Conservation (phyloP, 192 early-diverging fungal genomes). For the Coemansia sp. region DNA sequence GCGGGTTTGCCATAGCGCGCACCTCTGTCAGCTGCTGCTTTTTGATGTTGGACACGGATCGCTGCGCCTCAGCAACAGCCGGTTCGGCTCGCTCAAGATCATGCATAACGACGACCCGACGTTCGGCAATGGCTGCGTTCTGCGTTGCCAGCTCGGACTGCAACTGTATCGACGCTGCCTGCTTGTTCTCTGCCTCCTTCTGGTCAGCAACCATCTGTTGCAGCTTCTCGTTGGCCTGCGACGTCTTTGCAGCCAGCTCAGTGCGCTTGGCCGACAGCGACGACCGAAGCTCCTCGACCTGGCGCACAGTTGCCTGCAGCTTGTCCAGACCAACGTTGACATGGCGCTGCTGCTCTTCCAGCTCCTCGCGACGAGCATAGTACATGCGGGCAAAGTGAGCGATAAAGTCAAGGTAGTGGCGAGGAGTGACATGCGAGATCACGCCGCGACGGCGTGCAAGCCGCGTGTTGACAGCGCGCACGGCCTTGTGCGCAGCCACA, state of each 20-base stretch:
- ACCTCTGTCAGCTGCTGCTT: constrained; percentile 97
- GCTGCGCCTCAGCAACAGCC: constrained; percentile 92
- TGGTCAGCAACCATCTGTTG: constrained; percentile 93
- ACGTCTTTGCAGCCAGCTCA: constrained; percentile 84
- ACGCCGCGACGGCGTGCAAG: constrained; percentile 79
- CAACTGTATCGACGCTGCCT: constrained; percentile 76
- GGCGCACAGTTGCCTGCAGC: constrained; percentile 88
- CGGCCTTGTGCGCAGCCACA: constrained; percentile 89
- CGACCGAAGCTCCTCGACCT: constrained; percentile 90
- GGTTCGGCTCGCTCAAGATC: constrained; percentile 98
- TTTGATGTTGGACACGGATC: constrained; percentile 92
- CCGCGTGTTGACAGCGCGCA: constrained; percentile 82
- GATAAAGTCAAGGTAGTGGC: constrained; percentile 98
- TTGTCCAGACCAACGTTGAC: constrained; percentile 97
- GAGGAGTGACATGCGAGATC: constrained; percentile 89
- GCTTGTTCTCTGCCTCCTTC: constrained; percentile 89
- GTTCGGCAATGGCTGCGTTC: constrained; percentile 73
- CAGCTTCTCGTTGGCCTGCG: constrained; percentile 93
- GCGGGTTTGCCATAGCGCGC: constrained; percentile 95
- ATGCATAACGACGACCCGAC: constrained; percentile 74
- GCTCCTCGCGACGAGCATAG: constrained; percentile 87
- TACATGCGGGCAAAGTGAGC: constrained; percentile 87
- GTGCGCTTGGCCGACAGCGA: constrained; percentile 82
- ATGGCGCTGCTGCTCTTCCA: constrained; percentile 99
- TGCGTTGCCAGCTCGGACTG: constrained; percentile 72